phyloP scores from a whole-genome alignment of 305 asterid genomes.

The Fraxinus xanthoxyloides region DNA sequence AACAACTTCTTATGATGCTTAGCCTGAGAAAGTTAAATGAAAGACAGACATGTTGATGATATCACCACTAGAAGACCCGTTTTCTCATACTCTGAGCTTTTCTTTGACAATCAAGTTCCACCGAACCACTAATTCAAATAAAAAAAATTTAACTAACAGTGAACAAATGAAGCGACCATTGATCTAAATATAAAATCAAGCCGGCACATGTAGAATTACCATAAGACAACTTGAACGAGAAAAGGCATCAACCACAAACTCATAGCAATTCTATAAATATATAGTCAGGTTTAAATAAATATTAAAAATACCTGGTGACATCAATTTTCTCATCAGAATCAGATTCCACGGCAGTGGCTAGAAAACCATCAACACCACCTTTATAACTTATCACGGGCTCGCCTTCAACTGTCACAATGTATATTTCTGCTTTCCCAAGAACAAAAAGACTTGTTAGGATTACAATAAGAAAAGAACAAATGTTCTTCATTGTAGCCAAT shows the following conservation, averaged over 20 bases:
- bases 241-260: not conserved
- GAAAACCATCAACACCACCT: slow-evolving; percentile 86
- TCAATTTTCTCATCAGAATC: slow-evolving; percentile 53
- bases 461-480: slow-evolving; percentile 33
- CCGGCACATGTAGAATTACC: not conserved
- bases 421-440: slow-evolving; percentile 65
- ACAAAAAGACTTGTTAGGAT: slow-evolving; percentile 39
- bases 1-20: not conserved
- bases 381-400: slow-evolving; percentile 90
- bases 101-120: not conserved
- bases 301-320: slow-evolving; percentile 34
- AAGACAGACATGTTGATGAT: not conserved
- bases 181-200: not conserved
- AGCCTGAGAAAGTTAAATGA: not conserved
- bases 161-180: not conserved
- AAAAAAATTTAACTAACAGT: not conserved
- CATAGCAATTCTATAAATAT: not conserved
- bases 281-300: not conserved
- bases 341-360: slow-evolving; percentile 89
- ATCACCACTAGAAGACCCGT: not conserved
- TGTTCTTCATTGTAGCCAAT: slow-evolving; percentile 48
- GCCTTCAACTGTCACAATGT: slow-evolving; percentile 82
- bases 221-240: not conserved
- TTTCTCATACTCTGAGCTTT: not conserved
- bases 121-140: not conserved